Evolutionary conservation across 164 flowering plant species (phyloP), one percentile per base, ranked within the genome.

Genomic region (Brasenia schreberi): DNA sequence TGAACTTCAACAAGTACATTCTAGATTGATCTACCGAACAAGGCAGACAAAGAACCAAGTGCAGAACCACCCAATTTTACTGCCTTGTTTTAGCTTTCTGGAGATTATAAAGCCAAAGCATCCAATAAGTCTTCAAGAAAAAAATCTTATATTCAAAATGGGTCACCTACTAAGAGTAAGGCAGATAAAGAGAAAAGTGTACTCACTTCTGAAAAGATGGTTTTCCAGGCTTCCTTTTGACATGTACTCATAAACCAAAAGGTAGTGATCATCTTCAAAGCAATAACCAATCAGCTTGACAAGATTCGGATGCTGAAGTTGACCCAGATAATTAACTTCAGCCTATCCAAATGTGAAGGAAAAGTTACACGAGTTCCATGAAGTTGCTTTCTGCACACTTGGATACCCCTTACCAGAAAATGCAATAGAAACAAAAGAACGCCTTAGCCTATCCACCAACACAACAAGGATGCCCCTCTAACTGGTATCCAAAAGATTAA

Each of bases 151-250:
- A 23, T 23, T 23, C 0, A 23, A 23, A 23, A 23, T 23, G 27
- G 2, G 27, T 23, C 53, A 45, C 14, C 14, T 45, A 45, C 53
- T 5, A 7, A 45, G 14, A 12, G 11, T 7, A 7, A 45, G 53
- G 53, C 53, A 45, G 14, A 12, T 45, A 45, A 45, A 12, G 14
- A 45, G 53, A 12, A 7, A 7, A 4, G 14, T 45, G 27, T 60
- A 82, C 88, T 80, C 71, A 90, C 97, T 82, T 72, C 96, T 78
- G 73, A 86, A 87, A 61, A 90, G 76, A 73, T 90, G 97, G 71
- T 90, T 86, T 64, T 90, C 95, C 76, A 90, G 81, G 80, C 92
- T 88, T 68, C 95, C 94, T 0, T 90, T 81, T 59, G 92, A 84
- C 90, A 86, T 85, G 77, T 81, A 90, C 65, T 90, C 97, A 49